Conservation (phyloP, 768 basidiomycete species). For the Pulveroboletus sp. region DNA sequence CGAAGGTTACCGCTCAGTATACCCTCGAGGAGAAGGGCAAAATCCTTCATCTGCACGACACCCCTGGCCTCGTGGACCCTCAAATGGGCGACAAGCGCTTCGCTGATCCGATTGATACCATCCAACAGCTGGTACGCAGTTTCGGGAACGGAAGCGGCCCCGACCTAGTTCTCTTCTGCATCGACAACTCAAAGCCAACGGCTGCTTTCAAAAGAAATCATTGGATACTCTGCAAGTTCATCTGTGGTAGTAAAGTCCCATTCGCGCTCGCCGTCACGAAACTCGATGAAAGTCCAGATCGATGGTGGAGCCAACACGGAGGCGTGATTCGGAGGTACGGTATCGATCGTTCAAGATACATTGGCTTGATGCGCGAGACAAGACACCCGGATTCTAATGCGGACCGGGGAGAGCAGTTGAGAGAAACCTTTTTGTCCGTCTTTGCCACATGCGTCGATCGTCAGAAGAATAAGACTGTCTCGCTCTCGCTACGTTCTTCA, state of each 20-base stretch:
- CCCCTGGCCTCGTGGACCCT: slow-evolving; percentile 32
- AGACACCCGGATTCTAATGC: slow-evolving; percentile 15
- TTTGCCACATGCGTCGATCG: slow-evolving; percentile 12
- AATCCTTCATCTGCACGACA: slow-evolving; percentile 31
- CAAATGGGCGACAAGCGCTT: slow-evolving; percentile 16
- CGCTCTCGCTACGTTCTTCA: slow-evolving; percentile 7
- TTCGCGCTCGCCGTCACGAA: slow-evolving; percentile 30
- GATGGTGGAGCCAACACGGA: slow-evolving; percentile 35
- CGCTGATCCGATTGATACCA: slow-evolving; percentile 21
- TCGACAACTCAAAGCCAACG: slow-evolving; percentile 27
- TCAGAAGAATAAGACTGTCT: slow-evolving; percentile 3
- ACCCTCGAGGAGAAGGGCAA: slow-evolving; percentile 17
- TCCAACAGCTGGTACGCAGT: slow-evolving; percentile 29
- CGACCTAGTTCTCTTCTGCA: slow-evolving; percentile 30
- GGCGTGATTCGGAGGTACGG: slow-evolving; percentile 10
- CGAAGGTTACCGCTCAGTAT: slow-evolving; percentile 26
- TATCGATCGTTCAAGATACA: slow-evolving; percentile 23
- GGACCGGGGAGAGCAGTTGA: slow-evolving; percentile 26
- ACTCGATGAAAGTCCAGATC: slow-evolving; percentile 27
- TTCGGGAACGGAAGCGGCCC: slow-evolving; percentile 29
- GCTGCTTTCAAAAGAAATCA: slow-evolving; percentile 25
- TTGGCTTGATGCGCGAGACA: slow-evolving; percentile 33
- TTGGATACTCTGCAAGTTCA: slow-evolving; percentile 23
- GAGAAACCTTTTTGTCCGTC: slow-evolving; percentile 20
- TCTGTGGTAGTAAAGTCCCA: slow-evolving; percentile 26